A percentile compares a stretch with the other conserved stretches of the same genome.
Evolutionary conservation across 2,329 filamentous ascomycete genomes (phyloP).

Genomic region (Catunica adiposa): DNA sequence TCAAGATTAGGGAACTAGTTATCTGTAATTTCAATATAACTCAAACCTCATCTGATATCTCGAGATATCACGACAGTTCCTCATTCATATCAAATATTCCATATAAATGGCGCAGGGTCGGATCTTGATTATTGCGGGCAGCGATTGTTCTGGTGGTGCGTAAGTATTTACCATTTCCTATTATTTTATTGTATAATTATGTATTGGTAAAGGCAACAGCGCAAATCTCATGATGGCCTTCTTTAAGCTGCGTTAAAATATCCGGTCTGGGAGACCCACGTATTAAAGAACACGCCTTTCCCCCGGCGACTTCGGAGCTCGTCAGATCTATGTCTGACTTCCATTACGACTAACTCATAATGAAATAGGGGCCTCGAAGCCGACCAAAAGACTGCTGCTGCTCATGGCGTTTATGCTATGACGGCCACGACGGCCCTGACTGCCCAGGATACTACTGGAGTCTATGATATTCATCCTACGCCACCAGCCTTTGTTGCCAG

Average conservation of each 20-base stretch:
- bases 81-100: neutral
- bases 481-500: conserved; percentile 65
- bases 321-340: neutral
- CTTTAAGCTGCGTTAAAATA: neutral
- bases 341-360: neutral
- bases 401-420: conserved; percentile 89
- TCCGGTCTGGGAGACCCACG: conserved; percentile 5
- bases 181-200: conserved; percentile 4
- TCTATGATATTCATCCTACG: conserved; percentile 63
- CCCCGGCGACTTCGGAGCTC: neutral
- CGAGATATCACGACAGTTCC: no score
- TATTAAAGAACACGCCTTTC: neutral
- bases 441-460: conserved; percentile 83
- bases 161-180: conserved; percentile 24
- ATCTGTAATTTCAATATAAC: no score
- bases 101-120: conserved; percentile 21
- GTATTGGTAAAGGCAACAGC: neutral
- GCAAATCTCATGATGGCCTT: neutral
- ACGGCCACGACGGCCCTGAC: conserved; percentile 89
- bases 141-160: conserved; percentile 84
- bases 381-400: conserved; percentile 85
- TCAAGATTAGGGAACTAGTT: no score
- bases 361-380: conserved; percentile 67
- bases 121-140: conserved; percentile 72
- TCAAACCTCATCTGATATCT: no score